Conservation (phyloP, 116 monocot genomes). For the Trichopus zeylanicus region DNA sequence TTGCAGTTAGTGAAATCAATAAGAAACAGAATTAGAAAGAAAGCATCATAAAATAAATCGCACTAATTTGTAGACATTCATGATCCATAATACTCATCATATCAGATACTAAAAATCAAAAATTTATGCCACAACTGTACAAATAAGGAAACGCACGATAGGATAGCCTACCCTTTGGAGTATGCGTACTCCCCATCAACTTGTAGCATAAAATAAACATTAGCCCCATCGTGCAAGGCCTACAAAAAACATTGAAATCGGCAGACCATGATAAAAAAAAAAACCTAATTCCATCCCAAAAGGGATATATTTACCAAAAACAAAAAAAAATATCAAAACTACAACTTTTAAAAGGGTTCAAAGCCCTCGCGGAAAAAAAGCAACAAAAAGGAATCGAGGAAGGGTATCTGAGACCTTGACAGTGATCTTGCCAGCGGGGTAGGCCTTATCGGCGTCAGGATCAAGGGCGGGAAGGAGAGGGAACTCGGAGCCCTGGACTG, state of each 20-base stretch:
- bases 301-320: background rate
- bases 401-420: constrained; percentile 51
- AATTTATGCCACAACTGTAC: background rate
- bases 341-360: background rate
- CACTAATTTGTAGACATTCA: background rate
- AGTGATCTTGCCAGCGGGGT: constrained; percentile 64
- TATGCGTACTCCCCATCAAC: constrained; percentile 83
- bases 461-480: constrained; percentile 77
- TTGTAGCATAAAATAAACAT: constrained; percentile 77
- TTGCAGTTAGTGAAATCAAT: no score
- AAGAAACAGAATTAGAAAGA: no score
- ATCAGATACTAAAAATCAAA: background rate
- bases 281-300: background rate
- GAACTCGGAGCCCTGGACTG: constrained; percentile 53
- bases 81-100: background rate
- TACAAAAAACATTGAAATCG: constrained; percentile 28
- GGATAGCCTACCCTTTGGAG: constrained; percentile 45
- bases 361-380: background rate
- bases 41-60: no score
- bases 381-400: background rate
- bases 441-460: constrained; percentile 78
- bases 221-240: constrained; percentile 79
- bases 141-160: background rate
- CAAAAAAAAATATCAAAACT: background rate
- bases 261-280: background rate